Evolutionary conservation across 2,329 filamentous ascomycete species (phyloP), one percentile per base, ranked within the genome.

Genomic region (Bipolaris cookei): DNA sequence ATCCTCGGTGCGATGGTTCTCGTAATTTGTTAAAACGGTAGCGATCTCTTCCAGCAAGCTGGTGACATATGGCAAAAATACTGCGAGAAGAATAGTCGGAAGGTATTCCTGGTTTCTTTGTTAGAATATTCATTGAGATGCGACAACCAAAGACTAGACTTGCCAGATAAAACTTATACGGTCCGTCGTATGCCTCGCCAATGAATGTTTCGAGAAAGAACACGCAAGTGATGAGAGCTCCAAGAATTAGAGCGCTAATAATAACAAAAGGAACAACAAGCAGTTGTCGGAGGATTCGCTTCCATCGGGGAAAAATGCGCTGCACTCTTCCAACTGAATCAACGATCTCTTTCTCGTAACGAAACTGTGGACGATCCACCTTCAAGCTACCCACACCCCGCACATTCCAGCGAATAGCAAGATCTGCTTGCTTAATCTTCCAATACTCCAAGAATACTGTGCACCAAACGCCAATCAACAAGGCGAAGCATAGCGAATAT

Each of bases 391-490:
- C 65, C 4, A 75, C 72, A 3, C 70, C 72, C 37, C 65, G 63
- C 4, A 74, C 72, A 14, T 71, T 47, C 72, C 73, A 76, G 18
- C 73, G 70, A 23, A 75, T 70, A 1, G 69, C 64, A 10, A 76
- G 57, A 46, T 74, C 71, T 10, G 64, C 57, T 46, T 76, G 63
- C 43, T 73, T 64, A 16, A 72, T 67, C 56, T 72, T 74, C 73
- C 73, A 76, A 37, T 73, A 74, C 50, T 76, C 73, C 35, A 75
- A 42, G 25, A 75, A 76, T 3, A 72, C 67, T 1, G 71, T 74
- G 41, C 72, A 75, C 72, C 71, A 75, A 1, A 72, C 58, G 3
- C 71, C 67, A 18, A 72, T 73, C 10, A 70, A 57, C 2, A 74
- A 34, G 1, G 72, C 71, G 43, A 74, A 75, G 1, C 59, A 6